phyloP scores from a whole-genome alignment of 306 rosid genomes.

The Albizia julibrissin region DNA sequence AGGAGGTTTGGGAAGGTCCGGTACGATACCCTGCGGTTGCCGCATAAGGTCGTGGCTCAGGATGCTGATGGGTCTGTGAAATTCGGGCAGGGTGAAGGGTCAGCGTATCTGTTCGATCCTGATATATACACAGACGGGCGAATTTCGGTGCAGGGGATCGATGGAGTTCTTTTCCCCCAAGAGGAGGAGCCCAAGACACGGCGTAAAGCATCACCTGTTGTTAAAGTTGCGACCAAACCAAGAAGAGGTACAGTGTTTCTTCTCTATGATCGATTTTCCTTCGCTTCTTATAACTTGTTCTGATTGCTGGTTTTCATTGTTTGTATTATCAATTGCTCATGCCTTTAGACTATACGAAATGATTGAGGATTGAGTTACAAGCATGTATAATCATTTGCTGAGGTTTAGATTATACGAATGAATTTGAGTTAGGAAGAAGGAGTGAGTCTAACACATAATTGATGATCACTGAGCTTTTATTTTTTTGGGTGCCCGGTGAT shows the following conservation, averaged over 20 bases:
- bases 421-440: not conserved
- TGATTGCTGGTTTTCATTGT: not conserved
- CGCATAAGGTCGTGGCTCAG: constrained; percentile 50
- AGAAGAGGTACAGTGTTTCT: constrained; percentile 48
- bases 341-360: not conserved
- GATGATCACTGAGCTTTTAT: not conserved
- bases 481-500: not conserved
- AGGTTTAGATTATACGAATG: not conserved
- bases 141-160: constrained; percentile 76
- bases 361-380: not conserved
- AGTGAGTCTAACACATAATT: not conserved
- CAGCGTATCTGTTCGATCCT: constrained; percentile 51
- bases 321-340: not conserved
- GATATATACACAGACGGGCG: constrained; percentile 71
- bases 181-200: constrained; percentile 38
- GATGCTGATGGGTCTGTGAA: constrained; percentile 78
- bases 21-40: constrained; percentile 39
- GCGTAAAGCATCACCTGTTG: constrained; percentile 41
- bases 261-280: not conserved
- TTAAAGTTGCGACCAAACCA: constrained; percentile 52
- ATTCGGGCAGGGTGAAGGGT: constrained; percentile 60
- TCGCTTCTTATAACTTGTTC: not conserved
- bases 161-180: constrained; percentile 57
- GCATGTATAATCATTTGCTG: not conserved
- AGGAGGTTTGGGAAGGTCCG: constrained; percentile 66